Percentiles rank a stretch among this genome's conserved stretches.
These are phyloP conservation scores for Clavulina sp. DNA, from an alignment of 768 basidiomycete genomes.

Conservation along the genomic window DNA sequence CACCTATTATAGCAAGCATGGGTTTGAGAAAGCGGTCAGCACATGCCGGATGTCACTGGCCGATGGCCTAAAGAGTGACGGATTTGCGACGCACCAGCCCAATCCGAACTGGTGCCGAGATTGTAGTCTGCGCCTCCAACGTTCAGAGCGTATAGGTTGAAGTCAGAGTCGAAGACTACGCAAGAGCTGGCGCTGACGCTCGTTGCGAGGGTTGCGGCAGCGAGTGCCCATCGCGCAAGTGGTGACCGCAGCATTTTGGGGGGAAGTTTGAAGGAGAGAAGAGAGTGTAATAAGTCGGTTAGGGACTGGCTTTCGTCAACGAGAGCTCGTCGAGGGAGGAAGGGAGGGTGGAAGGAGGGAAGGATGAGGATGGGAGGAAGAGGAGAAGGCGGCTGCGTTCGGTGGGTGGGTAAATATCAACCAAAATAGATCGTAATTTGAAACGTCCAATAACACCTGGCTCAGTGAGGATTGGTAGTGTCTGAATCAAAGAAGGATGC, in stretches of 20 bases:
- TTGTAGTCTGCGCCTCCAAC: slow-evolving; percentile 72
- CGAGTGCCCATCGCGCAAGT: neutral
- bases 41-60: too few relatives aligned
- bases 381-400: too few relatives aligned
- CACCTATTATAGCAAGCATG: slow-evolving; percentile 18
- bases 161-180: slow-evolving; percentile 58
- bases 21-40: neutral
- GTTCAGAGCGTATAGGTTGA: slow-evolving; percentile 78
- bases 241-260: neutral
- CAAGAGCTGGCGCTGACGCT: slow-evolving; percentile 30
- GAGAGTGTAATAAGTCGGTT: neutral
- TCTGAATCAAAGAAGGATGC: too few relatives aligned
- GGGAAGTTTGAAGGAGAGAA: neutral
- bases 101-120: slow-evolving; percentile 19
- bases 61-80: too few relatives aligned
- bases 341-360: neutral
- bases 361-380: neutral
- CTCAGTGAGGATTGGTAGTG: too few relatives aligned
- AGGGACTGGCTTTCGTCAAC: neutral
- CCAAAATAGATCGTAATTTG: too few relatives aligned
- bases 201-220: neutral
- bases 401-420: too few relatives aligned
- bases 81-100: neutral
- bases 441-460: too few relatives aligned
- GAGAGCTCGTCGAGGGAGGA: neutral